Evolutionary conservation across 371 early-diverging fungal species (phyloP), one percentile per base, ranked within the genome.

Genomic region (Rhizomucor pusillus): DNA sequence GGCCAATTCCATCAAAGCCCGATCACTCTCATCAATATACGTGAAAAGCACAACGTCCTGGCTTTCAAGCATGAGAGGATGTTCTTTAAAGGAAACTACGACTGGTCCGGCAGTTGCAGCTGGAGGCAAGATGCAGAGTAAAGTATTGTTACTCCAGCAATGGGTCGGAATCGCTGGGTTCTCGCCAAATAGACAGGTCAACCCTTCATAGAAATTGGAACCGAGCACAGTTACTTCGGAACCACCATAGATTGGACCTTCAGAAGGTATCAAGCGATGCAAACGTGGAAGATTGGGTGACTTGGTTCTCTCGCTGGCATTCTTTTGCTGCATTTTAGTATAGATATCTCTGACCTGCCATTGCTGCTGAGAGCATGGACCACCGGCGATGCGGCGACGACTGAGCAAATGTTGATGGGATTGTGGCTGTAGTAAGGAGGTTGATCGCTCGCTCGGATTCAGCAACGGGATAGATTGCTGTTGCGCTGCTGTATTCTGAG

Each of bases 191-290:
- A 82, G 54, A 52, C 87, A 87, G 2, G 82, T 84, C 5, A 89
- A 60, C 16, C 83, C 85, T 36, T 75, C 71, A 46, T 82, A 79
- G 65, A 89, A 86, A 24, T 84, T 82, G 2, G 75, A 73, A 1
- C 91, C 91, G 1, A 85, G 60, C 12, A 91, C 75, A 14, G 89
- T 87, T 5, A 90, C 77, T 51, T 85, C 87, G 5, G 82, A 66
- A 14, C 91, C 90, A 36, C 91, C 90, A 51, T 79, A 82, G 37
- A 87, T 65, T 5, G 91, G 90, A 1, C 91, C 91, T 57, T 86
- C 84, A 1, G 78, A 68, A 2, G 89, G 89, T 40, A 79, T 74
- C 39, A 87, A 46, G 39, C 82, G 81, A 43, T 77, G 75, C 2
- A 86, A 51, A 7, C 60, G 59, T 2, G 81, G 80, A 14, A 65